Conservation (phyloP, 768 basidiomycete species). For the Lactarius tabidus region DNA sequence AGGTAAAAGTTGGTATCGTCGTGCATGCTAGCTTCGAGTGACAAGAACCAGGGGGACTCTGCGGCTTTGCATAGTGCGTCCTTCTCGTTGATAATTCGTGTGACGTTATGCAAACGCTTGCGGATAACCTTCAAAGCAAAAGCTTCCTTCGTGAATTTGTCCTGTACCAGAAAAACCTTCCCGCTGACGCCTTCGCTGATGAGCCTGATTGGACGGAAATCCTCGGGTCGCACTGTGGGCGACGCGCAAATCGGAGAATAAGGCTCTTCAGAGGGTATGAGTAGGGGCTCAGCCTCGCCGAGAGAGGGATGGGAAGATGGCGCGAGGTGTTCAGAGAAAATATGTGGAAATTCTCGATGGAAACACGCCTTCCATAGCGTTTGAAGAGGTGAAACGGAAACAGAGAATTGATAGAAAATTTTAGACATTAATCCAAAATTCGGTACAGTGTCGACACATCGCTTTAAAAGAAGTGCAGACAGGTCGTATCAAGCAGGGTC, state of each 20-base stretch:
- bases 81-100: constrained; percentile 16
- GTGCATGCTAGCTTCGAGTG: constrained; percentile 24
- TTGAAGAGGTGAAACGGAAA: not conserved
- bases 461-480: not conserved
- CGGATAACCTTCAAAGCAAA: constrained; percentile 23
- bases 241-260: not conserved
- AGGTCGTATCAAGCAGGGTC: constrained; percentile 1
- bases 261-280: not conserved
- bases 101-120: constrained; percentile 16
- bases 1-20: constrained; percentile 26
- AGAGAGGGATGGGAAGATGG: constrained; percentile 5
- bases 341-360: not conserved
- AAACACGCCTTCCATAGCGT: constrained; percentile 4
- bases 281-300: constrained; percentile 14
- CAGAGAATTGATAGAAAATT: not conserved
- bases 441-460: not conserved
- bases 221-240: constrained; percentile 1
- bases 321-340: not conserved
- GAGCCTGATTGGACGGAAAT: constrained; percentile 19
- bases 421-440: constrained; percentile 9
- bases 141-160: constrained; percentile 11
- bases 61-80: constrained; percentile 16
- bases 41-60: constrained; percentile 19
- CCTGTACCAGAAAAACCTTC: constrained; percentile 22
- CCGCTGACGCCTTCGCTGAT: constrained; percentile 23